Evolutionary conservation across 2,329 filamentous ascomycete genomes (phyloP), one percentile per base, ranked within the genome.

Genomic region (Ophiocordyceps sinensis): DNA sequence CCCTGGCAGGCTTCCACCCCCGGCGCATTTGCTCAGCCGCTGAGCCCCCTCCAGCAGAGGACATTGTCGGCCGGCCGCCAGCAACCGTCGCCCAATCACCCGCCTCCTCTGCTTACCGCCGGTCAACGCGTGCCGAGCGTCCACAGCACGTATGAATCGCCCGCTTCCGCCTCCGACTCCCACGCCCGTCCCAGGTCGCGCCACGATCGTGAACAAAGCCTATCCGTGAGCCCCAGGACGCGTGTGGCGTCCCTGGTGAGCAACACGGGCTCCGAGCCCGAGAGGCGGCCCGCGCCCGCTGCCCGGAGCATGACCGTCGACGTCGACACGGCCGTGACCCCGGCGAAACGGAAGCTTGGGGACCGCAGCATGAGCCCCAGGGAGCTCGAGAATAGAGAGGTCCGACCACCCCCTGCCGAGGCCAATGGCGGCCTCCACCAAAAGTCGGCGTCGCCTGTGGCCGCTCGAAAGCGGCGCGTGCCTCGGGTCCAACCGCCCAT

Each of bases 141-240:
- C 40, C 61, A 68, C 42, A 60, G 60, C 47, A 55, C 61, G 38
- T 67, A 70, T 58, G 69, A 71, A 40, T 61, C 62, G 30, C 55
- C 60, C 15, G 52, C 53, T 15, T 51, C 56, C 32, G 52, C 53
- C 17, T 51, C 56, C 32, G 65, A 68, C 45, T 56, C 61, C 46
- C 64, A 64, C n/a, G 21, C n/a, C 57, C 60, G 73, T 54, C 67
- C 70, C 36, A 65, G 70, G 43, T 70, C 71, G 36, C 68, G 70
- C 38, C 70, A 70, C 47, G 80, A 85, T 42, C 73, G 81, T 51
- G 82, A 84, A 45, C 67, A 73, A 39, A 85, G 79, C 55, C 59
- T 82, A 41, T 88, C 82, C 53, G 76, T 89, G 39, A 89, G 83
- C 56, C 85, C 85, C 28, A 87, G 85, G 62, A 86, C 83, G 30